These are phyloP conservation scores for Raffaelea ambrosiae DNA, from an alignment of 2,329 filamentous ascomycete genomes.

Conservation along the genomic window DNA sequence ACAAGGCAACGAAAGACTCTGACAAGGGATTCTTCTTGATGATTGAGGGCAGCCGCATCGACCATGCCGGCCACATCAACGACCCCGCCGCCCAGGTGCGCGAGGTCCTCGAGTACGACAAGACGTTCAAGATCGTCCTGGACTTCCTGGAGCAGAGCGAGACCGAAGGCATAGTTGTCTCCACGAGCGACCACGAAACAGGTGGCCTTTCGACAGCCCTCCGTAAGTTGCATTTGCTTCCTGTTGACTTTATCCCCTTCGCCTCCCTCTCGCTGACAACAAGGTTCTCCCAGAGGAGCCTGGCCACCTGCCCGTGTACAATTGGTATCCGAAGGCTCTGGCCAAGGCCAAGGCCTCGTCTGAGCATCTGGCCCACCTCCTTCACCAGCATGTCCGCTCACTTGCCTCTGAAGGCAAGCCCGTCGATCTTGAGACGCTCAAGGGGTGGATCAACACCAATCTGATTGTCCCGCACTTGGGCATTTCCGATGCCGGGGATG, in stretches of 20 bases:
- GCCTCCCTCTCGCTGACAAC: slow-evolving; percentile 22
- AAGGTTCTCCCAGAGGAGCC: slow-evolving; percentile 33
- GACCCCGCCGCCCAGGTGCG: slow-evolving; percentile 78
- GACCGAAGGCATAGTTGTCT: slow-evolving; percentile 71
- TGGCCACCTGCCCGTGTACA: slow-evolving; percentile 45
- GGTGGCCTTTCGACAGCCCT: slow-evolving; percentile 77
- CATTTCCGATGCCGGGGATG: slow-evolving; percentile 61
- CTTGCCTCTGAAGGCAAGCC: slow-evolving; percentile 9
- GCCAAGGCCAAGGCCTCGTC: slow-evolving; percentile 68
- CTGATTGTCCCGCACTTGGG: slow-evolving; percentile 66
- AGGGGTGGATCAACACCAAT: slow-evolving; percentile 57
- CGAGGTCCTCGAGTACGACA: slow-evolving; percentile 93
- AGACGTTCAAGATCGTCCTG: slow-evolving; percentile 70
- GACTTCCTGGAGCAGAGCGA: slow-evolving; percentile 73
- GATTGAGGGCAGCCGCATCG: slow-evolving; percentile 95
- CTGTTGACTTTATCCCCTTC: not conserved
- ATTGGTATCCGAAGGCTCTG: slow-evolving; percentile 78
- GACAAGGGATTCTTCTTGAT: slow-evolving; percentile 97
- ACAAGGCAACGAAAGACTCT: slow-evolving; percentile 69
- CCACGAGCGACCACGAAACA: slow-evolving; percentile 93
- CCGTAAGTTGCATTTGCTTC: slow-evolving; percentile 45
- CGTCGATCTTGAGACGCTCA: slow-evolving; percentile 24
- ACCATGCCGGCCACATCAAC: slow-evolving; percentile 85
- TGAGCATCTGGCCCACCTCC: slow-evolving; percentile 58
- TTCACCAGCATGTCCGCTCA: slow-evolving; percentile 49